phyloP scores from a whole-genome alignment of 2,329 filamentous ascomycete species.

The Curvularia sp. region DNA sequence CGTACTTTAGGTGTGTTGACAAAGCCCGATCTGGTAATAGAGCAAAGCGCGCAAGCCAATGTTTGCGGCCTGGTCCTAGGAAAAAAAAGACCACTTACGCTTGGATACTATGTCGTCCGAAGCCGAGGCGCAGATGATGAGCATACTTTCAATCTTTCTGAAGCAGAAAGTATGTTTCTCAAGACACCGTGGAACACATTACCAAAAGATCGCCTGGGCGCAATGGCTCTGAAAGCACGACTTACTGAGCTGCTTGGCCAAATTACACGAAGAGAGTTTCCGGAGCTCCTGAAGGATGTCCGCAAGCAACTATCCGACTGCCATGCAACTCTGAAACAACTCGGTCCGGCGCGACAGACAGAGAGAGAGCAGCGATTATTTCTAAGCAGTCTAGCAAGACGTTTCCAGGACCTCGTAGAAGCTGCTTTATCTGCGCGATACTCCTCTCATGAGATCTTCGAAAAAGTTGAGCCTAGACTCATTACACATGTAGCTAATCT shows the following conservation, averaged over 20 bases:
- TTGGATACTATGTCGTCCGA: slow-evolving; percentile 46
- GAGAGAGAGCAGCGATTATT: slow-evolving; percentile 47
- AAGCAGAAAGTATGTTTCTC: slow-evolving; percentile 4
- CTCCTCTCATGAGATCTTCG: slow-evolving; percentile 1
- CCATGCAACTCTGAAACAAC: slow-evolving; percentile 28
- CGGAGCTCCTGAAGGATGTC: slow-evolving; percentile 6
- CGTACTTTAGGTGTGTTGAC: slow-evolving; percentile 50
- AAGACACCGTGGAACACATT: slow-evolving; percentile 3
- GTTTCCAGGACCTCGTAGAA: slow-evolving; percentile 49
- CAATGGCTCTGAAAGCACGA: slow-evolving; percentile 6
- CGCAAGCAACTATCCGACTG: slow-evolving; percentile 2
- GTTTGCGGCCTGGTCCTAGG: slow-evolving; percentile 20
- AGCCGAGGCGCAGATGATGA: slow-evolving; percentile 42
- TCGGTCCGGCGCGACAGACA: slow-evolving; percentile 48
- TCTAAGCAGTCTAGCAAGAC: slow-evolving; percentile 49
- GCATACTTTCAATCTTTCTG: slow-evolving; percentile 15
- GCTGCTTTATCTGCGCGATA: slow-evolving; percentile 50
- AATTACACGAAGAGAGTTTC: slow-evolving; percentile 9
- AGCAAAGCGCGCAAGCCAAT: slow-evolving; percentile 8
- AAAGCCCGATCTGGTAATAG: slow-evolving; percentile 47
- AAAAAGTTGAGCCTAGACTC: slow-evolving; percentile 4
- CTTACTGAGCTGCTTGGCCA: slow-evolving; percentile 3
- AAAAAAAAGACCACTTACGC: slow-evolving; percentile 6
- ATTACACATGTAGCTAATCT: slow-evolving; percentile 6
- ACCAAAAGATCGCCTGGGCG: slow-evolving; percentile 2